Evolutionary conservation across 108 stramenopile species (phyloP), one percentile per base, ranked within the genome.

Genomic region (Cyclotella baltica): DNA sequence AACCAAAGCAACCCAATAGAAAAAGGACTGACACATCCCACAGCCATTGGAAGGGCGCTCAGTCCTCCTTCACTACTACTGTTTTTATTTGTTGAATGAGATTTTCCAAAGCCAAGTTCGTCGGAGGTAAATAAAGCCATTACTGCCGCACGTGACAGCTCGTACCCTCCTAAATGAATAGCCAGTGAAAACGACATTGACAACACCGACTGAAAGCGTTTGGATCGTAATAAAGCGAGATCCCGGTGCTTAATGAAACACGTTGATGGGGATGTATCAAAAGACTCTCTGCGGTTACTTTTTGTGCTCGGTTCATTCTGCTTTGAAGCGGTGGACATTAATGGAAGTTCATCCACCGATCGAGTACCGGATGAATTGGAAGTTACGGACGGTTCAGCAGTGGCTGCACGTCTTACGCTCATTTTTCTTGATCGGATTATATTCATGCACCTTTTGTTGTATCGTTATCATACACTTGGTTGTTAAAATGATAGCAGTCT

Each of bases 161-260:
- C 92, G 62, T 96, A 96, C 8, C 90, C 92, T 25, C 86, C 88
- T 70, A 93, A 90, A 77, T 96, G 92, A 9, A 93, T 71, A 0
- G 89, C 84, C 69, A 93, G 90, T 43, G 92, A 90, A 4, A 84
- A 31, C 15, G 77, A 56, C 77, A 78, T 78, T 19, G n/a, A 35
- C 13, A 72, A 9, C 10, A 72, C 70, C 25, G 77, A 28, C 59
- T 47, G 25, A 19, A 48, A 47, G 4, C 77, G 77, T 38, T 48
- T 62, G 20, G 59, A 61, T 13, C 59, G 59, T 1, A 61, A n/a
- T 18, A 33, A 4, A 11, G 13, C 0, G 30, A 30, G 16, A n/a
- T 61, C 59, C 10, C 59, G 59, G 20, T 61, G 59, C 34, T 61
- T 61, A 31, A 33, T 33, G 13, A 33, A 16, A 22, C 59, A 33